Evolutionary conservation across 805 yeast species (phyloP), one percentile per base, ranked within the genome.

Genomic region (Candida dajiaensis): DNA sequence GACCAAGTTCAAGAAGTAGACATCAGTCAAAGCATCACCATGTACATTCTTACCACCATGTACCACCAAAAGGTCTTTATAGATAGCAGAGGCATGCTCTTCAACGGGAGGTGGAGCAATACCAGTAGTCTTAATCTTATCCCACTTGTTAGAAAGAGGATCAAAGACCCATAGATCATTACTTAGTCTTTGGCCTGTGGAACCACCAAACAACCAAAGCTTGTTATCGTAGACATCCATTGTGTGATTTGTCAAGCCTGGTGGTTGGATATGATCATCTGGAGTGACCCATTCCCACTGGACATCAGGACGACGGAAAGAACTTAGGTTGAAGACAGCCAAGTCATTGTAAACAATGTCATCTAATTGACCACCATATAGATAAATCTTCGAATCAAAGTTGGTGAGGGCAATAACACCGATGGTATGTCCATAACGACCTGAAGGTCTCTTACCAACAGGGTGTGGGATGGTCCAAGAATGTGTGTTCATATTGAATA

Each of bases 341-440:
- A 92, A 67, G 64, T 94, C 98, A 63, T 84, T 83, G 66, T 87
- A 90, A 55, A 76, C 77, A 16, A 80, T 80, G 54, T 84, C 87
- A 63, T 89, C 94, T 52, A 90, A 76, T 65, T 92, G 97, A 48
- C 99, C 99, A 47, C 99, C 99, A 68, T 89, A 94, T 5, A 94
- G 73, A 64, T 83, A 94, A 41, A 94, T 71, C 44, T 72, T 73
- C 0, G 80, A 71, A 54, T 77, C 79, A 56, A 72, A 72, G 52
- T 81, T 80, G 16, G 77, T 72, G 36, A 78, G 75, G 16, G 82
- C 76, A 45, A 89, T 80, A 23, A 88, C 92, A 1, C 85, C 81
- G 46, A 94, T 77, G 41, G 95, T 81, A 65, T 92, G 97, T 13
- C 99, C 99, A 64, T 94, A 94, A 50, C 99, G 76, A 2, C 98